Conservation (phyloP, 208 protist genomes). For the Crithidia acanthocephali region DNA sequence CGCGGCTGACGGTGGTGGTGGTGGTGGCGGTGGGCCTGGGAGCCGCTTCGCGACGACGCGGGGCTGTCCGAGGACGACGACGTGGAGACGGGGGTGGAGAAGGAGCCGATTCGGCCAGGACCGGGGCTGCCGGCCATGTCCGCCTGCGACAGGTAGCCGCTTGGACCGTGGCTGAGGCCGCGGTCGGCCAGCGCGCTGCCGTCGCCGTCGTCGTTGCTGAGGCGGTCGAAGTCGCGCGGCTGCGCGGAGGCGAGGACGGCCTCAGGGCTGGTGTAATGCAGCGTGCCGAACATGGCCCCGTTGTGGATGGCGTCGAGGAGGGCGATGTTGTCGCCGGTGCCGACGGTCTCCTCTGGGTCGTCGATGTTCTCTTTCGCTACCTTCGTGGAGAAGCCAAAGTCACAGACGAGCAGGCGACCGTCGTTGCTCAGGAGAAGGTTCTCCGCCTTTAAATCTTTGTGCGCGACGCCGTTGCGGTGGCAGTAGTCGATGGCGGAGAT, state of each 20-base stretch:
- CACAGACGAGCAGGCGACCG: conserved; percentile 81
- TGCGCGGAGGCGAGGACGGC: conserved; percentile 49
- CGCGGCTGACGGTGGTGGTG: not conserved
- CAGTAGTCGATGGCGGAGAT: conserved; percentile 95
- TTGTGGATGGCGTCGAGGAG: conserved; percentile 38
- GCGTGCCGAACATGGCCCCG: conserved; percentile 59
- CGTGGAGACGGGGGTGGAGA: conserved; percentile 10
- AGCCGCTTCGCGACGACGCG: conserved; percentile 22
- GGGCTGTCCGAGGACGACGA: conserved; percentile 13
- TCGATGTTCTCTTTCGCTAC: conserved; percentile 53
- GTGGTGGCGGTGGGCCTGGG: not conserved
- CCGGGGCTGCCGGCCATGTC: conserved; percentile 1
- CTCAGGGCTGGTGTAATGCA: conserved; percentile 90
- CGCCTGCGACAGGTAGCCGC: conserved; percentile 8
- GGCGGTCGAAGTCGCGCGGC: conserved; percentile 15
- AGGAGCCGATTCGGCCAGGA: conserved; percentile 7
- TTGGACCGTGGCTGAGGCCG: not conserved
- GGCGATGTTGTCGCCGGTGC: conserved; percentile 42
- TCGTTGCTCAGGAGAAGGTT: conserved; percentile 85
- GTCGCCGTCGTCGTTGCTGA: conserved; percentile 10
- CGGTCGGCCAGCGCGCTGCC: conserved; percentile 6
- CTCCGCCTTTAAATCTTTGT: conserved; percentile 92
- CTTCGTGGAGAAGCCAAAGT: conserved; percentile 92
- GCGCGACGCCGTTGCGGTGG: conserved; percentile 86
- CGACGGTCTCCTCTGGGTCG: conserved; percentile 47